phyloP scores from a whole-genome alignment of 352 stramenopile genomes.

The Pythium vanterpoolii region DNA sequence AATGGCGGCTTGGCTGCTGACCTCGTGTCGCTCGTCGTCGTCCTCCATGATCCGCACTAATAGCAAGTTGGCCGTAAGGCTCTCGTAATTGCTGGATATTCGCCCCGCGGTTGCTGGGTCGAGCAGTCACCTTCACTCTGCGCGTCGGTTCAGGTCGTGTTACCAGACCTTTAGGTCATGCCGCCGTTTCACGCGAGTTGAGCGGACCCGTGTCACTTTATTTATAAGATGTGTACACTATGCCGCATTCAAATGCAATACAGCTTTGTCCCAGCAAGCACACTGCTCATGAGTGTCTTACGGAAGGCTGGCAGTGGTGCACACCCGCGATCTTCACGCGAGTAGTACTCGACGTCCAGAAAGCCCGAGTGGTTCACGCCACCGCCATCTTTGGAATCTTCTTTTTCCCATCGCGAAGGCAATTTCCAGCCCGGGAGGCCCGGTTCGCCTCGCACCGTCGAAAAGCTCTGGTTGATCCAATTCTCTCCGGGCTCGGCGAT shows the following conservation, averaged over 20 bases:
- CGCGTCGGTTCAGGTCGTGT: conserved; percentile 2
- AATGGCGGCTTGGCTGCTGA: background rate
- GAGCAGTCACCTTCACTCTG: background rate
- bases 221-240: conserved; percentile 4
- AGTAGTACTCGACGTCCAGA: conserved; percentile 75
- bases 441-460: conserved; percentile 39
- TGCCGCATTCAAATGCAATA: conserved; percentile 45
- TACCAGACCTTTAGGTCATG: background rate
- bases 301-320: conserved; percentile 49
- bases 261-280: conserved; percentile 62
- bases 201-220: background rate
- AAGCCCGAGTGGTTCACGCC: conserved; percentile 66
- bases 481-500: conserved; percentile 80
- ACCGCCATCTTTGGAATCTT: conserved; percentile 58
- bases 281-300: conserved; percentile 51
- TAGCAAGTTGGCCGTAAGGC: background rate
- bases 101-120: background rate
- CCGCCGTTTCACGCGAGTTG: conserved; percentile 1
- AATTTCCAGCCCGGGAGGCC: conserved; percentile 79
- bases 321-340: conserved; percentile 59
- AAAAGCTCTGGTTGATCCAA: conserved; percentile 81
- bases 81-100: background rate
- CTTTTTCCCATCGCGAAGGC: conserved; percentile 73
- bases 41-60: background rate
- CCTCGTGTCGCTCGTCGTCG: conserved; percentile 1